phyloP scores from a whole-genome alignment of 805 yeast species.

The Blastobotrys muscicola region DNA sequence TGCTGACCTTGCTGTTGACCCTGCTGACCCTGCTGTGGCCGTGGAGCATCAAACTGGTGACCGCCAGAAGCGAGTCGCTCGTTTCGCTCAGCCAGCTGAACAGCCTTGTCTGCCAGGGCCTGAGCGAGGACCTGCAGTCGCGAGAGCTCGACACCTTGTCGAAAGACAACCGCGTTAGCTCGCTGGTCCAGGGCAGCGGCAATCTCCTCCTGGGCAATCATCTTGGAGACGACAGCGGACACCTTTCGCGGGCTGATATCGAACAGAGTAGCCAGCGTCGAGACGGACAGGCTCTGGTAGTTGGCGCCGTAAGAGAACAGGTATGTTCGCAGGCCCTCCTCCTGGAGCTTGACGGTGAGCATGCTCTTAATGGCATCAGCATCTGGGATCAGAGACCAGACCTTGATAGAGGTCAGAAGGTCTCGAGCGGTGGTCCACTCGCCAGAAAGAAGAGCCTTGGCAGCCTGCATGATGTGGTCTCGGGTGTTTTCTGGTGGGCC shows the following conservation, averaged over 20 bases:
- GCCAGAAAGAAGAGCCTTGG: slow-evolving; percentile 77
- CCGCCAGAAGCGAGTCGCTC: slow-evolving; percentile 78
- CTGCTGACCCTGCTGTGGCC: slow-evolving; percentile 7
- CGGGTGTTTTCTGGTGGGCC: slow-evolving; percentile 97
- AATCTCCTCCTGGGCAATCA: slow-evolving; percentile 72
- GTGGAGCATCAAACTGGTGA: slow-evolving; percentile 31
- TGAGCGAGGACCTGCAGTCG: slow-evolving; percentile 83
- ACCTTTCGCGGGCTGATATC: slow-evolving; percentile 50
- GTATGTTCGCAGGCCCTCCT: slow-evolving; percentile 89
- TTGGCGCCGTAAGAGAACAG: slow-evolving; percentile 73
- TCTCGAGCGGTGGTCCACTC: slow-evolving; percentile 77
- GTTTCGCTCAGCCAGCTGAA: slow-evolving; percentile 70
- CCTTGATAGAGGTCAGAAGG: slow-evolving; percentile 64
- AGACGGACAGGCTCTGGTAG: slow-evolving; percentile 64
- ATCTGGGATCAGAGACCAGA: slow-evolving; percentile 77
- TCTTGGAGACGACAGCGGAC: slow-evolving; percentile 54
- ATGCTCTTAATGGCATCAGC: slow-evolving; percentile 52
- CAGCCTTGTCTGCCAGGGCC: slow-evolving; percentile 71
- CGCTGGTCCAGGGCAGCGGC: slow-evolving; percentile 64
- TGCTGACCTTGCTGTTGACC: slow-evolving; percentile 4
- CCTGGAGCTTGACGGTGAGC: slow-evolving; percentile 70
- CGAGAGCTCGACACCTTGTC: slow-evolving; percentile 69
- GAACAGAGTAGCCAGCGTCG: slow-evolving; percentile 56
- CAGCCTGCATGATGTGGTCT: slow-evolving; percentile 88
- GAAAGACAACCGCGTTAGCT: slow-evolving; percentile 53